Evolutionary conservation across 2,329 filamentous ascomycete species (phyloP), one percentile per base, ranked within the genome.

Genomic region (Fusarium succisae): DNA sequence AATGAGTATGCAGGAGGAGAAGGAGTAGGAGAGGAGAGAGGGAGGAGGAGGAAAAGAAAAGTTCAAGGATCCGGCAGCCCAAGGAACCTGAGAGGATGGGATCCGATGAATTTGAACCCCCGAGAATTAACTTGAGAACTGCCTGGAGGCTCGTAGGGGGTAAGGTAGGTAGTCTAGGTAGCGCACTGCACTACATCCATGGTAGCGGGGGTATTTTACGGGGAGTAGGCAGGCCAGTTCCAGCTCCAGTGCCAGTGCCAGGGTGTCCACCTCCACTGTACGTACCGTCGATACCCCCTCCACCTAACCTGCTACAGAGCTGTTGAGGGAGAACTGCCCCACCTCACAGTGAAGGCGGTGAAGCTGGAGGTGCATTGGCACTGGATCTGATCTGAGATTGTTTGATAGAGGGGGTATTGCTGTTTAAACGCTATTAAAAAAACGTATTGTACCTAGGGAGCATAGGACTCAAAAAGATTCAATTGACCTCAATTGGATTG

Each of bases 331-430:
- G 53, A 20, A 51, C 28, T 56, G 69, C 73, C 72, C 76, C 76
- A 77, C 73, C 74, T 72, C 75, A 76, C 75, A 76, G 67, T 50
- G 66, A 76, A 76, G 72, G 76, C 76, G 76, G 76, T 77, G 76
- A 77, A 58, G 35, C 51, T 70, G 50, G 50, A 48, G 43, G 43
- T 67, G 43, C 61, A 67, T 58, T 70, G 55, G 30, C 30, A 53
- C 48, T 53, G 48, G 30, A 53, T 53, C 50, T 53, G 30, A 53
- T 53, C 50, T 37, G 50, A 53, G 50, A 53, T 53, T 53, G 50
- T 26, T 37, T 37, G 30, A 53, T 53, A 53, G 30, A 35, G n/a
- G 62, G 67, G 54, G 32, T 57, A 11, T 50, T 71, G 69, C 41
- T 58, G 41, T 53, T 53, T 3, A 35, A 35, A 35, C 35, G 13